Base-by-base conservation (phyloP, 2,329 filamentous ascomycete species). In the Sclerotinia minor region DNA sequence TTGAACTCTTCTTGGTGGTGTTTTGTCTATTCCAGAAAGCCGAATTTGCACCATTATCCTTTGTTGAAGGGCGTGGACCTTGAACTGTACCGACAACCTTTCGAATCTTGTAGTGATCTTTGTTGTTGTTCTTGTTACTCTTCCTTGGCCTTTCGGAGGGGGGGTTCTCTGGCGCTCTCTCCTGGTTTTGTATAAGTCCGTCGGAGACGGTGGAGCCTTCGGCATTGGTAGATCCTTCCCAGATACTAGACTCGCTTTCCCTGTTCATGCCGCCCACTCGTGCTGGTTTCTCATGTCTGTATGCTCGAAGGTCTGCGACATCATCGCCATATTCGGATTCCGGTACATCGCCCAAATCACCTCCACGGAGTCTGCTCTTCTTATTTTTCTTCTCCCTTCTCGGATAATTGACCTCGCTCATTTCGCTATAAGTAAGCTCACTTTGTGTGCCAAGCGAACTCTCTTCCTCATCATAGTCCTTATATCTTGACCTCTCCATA, bases 241-340 rank as follows among this genome's bases (percentile, higher is more conserved):
- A 96, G 72, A 87, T 82, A 69, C 88, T 91, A 69, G 89, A 91
- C 73, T 97, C 94, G 54, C 89, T 84, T 72, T 90, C 84, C 74
- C 89, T 89, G 80, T 98, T 98, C 78, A 98, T 81, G 26, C 94
- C 94, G 47, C 94, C 94, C 2, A 98, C 93, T 64, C 91, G 86
- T 0, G 94, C 94, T 2, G 92, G 83, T 78, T 89, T 92, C 80
- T 98, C 94, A 76, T 92, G 85, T 32, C 94, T 91, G 82, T 98
- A 98, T 45, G 87, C 87, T 68, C 90, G 87, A 67, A 98, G 86
- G 58, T 87, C 81, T 73, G 88, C 82, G 32, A 86, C 88, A 64
- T 83, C 83, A 50, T 83, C 84, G 77, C 91, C 89, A 35, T 78
- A 72, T 35, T 77, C 76, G 45, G 74, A 75, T 58, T 76, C 75